Base-by-base conservation (phyloP, 495 filamentous ascomycete genomes). In the Penicillium cinerascens region DNA sequence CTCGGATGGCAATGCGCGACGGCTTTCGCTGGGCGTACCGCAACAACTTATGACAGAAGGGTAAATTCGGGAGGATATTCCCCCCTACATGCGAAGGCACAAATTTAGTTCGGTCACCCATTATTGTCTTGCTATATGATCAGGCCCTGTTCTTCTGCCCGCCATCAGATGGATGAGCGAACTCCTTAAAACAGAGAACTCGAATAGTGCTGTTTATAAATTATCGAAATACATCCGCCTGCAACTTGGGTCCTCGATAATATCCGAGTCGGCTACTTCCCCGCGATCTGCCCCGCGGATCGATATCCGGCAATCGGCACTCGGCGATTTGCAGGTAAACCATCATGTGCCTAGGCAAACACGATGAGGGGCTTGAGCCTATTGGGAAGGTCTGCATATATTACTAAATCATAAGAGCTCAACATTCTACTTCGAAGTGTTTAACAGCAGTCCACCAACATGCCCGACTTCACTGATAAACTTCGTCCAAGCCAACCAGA, bases 401-500 rank as follows among this genome's bases (percentile, higher is more conserved):
- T 3, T 33, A 3, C 8, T 1, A 33, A 10, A 33, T 1, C 13
- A 13, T 33, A 8, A 13, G 25, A 33, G 4, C 16, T 6, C 4
- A 20, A 18, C 1, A 13, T 18, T n/a, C 13, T 20, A 6, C 9
- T 35, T 16, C 11, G 21, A 10, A 15, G 35, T 10, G 20, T 23
- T 22, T 15, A 39, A 42, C 27, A 22, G 17, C 25, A 23, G 27
- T 27, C 27, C 21, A 51, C 18, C 18, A 64, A 21, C 7, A 76
- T 77, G 75, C 58, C 65, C 2, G 75, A 79, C 58, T 79, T 79
- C 54, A 72, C 72, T 2, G 74, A 75, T 49, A 58, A 63, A 18
- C 69, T 79, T 20, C 70, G 68, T 40, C 75, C 75, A 22, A 60
- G 55, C 6, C 59, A 72, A 16, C 66, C 65, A 52, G 50, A 59